Percentiles rank a stretch among this genome's conserved stretches.
These are phyloP conservation scores for Vitellaria paradoxa DNA, from an alignment of 179 eudicot species.

Conservation along the genomic window DNA sequence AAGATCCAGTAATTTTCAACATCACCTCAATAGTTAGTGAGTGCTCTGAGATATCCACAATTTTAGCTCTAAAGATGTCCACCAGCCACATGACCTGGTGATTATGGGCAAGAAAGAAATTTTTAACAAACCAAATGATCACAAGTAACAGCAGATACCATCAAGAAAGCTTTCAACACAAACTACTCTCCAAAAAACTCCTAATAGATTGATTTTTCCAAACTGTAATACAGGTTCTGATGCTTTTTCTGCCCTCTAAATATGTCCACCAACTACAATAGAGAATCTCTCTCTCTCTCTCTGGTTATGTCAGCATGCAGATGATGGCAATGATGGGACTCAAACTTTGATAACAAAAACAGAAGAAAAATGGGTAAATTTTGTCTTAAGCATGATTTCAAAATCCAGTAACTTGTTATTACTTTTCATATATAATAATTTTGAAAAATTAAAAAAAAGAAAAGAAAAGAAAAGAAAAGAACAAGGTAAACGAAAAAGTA, in stretches of 20 bases:
- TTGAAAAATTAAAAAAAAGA: too few relatives aligned
- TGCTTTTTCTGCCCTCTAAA: not conserved
- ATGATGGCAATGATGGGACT: not conserved
- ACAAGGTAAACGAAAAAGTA: too few relatives aligned
- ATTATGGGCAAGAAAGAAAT: constrained; percentile 12
- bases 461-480: too few relatives aligned
- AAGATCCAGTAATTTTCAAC: not conserved
- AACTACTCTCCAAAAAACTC: not conserved
- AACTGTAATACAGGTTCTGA: not conserved
- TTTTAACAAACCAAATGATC: not conserved
- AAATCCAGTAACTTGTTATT: not conserved
- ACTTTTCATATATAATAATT: not conserved
- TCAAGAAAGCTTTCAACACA: not conserved
- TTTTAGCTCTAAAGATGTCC: constrained; percentile 82
- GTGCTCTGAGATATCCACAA: constrained; percentile 74
- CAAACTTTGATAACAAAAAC: not conserved
- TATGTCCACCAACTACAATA: too few relatives aligned
- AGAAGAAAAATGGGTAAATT: not conserved
- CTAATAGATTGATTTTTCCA: not conserved
- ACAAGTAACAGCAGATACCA: not conserved
- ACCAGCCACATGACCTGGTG: constrained; percentile 82
- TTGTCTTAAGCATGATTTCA: not conserved
- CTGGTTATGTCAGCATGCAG: not conserved
- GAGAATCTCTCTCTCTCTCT: too few relatives aligned
- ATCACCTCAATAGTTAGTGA: constrained; percentile 79